phyloP scores from a whole-genome alignment of 2,329 filamentous ascomycete genomes.

The Curvularia sp. region DNA sequence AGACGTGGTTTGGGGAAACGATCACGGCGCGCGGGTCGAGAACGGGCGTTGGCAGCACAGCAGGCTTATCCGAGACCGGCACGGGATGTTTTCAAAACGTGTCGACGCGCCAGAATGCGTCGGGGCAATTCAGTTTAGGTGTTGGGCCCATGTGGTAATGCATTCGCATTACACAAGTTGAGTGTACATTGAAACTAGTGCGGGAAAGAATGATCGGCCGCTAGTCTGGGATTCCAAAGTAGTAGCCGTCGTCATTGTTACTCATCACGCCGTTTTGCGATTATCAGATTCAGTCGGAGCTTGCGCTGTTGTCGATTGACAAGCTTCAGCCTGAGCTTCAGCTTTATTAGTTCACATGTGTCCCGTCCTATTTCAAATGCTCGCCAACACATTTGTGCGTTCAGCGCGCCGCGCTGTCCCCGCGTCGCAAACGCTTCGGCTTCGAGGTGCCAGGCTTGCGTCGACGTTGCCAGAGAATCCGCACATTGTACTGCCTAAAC shows the following conservation, averaged over 20 bases:
- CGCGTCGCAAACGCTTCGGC: constrained; percentile 22
- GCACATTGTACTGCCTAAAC: constrained; percentile 46
- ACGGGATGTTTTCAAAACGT: background rate
- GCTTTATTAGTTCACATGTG: constrained; percentile 9
- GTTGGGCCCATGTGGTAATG: background rate
- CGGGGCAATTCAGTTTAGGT: background rate
- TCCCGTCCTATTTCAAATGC: constrained; percentile 28
- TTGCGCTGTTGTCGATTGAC: background rate
- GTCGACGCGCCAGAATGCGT: background rate
- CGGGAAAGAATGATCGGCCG: constrained; percentile 13
- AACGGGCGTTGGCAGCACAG: background rate
- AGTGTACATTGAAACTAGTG: background rate
- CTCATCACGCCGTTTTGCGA: background rate
- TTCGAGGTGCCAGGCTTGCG: constrained; percentile 34
- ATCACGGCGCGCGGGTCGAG: constrained; percentile 12
- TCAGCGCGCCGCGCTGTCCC: constrained; percentile 27
- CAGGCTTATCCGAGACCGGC: background rate
- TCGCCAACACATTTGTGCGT: constrained; percentile 29
- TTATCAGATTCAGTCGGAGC: constrained; percentile 11
- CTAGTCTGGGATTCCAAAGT: constrained; percentile 1
- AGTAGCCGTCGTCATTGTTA: constrained; percentile 26
- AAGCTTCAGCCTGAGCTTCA: background rate
- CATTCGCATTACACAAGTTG: background rate
- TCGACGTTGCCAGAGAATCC: constrained; percentile 55
- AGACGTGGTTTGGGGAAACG: constrained; percentile 24